A percentile compares a stretch with the other conserved stretches of the same genome.
Evolutionary conservation across 106 monocot genomes (phyloP).

Genomic region (Triglochin maritima): DNA sequence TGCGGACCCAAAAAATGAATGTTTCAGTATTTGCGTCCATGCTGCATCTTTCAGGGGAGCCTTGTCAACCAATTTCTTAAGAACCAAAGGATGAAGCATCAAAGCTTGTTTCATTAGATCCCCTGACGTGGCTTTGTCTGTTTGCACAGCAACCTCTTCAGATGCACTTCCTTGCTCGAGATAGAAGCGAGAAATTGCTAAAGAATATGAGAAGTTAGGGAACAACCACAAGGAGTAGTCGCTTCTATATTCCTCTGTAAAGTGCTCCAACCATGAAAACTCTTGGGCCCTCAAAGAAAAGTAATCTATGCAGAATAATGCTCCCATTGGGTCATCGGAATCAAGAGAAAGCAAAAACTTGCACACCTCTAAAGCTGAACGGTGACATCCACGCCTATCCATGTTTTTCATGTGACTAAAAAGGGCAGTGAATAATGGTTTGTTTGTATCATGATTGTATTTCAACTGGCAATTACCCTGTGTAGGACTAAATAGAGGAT

Average conservation of each 20-base stretch:
- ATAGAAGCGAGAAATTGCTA: slow-evolving; percentile 65
- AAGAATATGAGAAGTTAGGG: slow-evolving; percentile 88
- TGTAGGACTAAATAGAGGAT: slow-evolving; percentile 62
- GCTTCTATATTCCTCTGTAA: slow-evolving; percentile 50
- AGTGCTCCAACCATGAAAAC: slow-evolving; percentile 75
- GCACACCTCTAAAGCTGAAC: slow-evolving; percentile 93
- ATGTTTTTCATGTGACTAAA: slow-evolving; percentile 86
- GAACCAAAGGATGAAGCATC: slow-evolving; percentile 91
- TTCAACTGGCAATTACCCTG: slow-evolving; percentile 59
- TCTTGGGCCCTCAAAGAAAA: slow-evolving; percentile 83
- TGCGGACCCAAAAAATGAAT: slow-evolving; percentile 77
- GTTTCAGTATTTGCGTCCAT: slow-evolving; percentile 67
- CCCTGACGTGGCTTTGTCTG: slow-evolving; percentile 48
- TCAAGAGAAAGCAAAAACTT: slow-evolving; percentile 81
- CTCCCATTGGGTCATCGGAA: slow-evolving; percentile 83
- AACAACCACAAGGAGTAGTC: slow-evolving; percentile 89
- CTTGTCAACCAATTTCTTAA: slow-evolving; percentile 75
- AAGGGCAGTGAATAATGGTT: slow-evolving; percentile 80
- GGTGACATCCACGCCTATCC: slow-evolving; percentile 91
- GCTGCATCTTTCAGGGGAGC: slow-evolving; percentile 77
- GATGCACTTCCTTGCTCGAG: slow-evolving; percentile 37
- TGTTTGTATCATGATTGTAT: slow-evolving; percentile 72
- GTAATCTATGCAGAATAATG: slow-evolving; percentile 91
- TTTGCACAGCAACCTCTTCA: slow-evolving; percentile 2
- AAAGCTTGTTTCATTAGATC: slow-evolving; percentile 98